phyloP scores from a whole-genome alignment of 257 asterid genomes.

The Schizonepeta tenuifolia region DNA sequence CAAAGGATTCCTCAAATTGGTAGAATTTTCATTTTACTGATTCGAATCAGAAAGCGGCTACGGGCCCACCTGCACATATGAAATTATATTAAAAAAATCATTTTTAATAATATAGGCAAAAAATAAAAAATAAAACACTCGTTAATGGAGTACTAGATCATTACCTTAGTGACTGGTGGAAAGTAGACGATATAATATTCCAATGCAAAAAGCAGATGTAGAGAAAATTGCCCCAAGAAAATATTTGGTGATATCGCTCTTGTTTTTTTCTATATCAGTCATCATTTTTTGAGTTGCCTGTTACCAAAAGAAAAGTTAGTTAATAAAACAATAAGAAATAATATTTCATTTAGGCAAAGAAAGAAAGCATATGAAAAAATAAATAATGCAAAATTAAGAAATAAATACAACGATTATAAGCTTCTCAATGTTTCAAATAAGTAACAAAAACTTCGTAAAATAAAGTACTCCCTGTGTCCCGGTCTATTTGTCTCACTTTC shows the following conservation, averaged over 20 bases:
- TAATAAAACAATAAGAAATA: neutral
- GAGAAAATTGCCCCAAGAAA: constrained; percentile 11
- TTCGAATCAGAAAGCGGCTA: neutral
- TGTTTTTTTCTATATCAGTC: constrained; percentile 6
- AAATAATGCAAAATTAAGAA: neutral
- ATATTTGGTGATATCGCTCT: constrained; percentile 7
- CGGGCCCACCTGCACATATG: neutral
- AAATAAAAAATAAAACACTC: neutral
- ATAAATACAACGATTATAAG: neutral
- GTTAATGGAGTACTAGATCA: neutral
- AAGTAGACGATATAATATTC: constrained; percentile 6
- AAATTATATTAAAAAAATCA: neutral
- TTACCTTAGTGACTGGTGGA: neutral
- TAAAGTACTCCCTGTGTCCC: too few relatives aligned
- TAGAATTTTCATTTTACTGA: neutral
- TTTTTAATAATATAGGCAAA: neutral
- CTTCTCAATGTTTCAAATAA: neutral
- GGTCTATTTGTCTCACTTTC: too few relatives aligned
- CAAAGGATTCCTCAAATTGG: neutral
- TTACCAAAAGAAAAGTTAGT: neutral
- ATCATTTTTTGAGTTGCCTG: constrained; percentile 6
- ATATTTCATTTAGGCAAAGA: neutral
- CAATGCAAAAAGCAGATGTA: constrained; percentile 6
- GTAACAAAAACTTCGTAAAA: neutral
- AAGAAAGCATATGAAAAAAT: too few relatives aligned